These are phyloP conservation scores for Candida yuanshanica DNA, from an alignment of 805 yeast species.

Conservation along the genomic window DNA sequence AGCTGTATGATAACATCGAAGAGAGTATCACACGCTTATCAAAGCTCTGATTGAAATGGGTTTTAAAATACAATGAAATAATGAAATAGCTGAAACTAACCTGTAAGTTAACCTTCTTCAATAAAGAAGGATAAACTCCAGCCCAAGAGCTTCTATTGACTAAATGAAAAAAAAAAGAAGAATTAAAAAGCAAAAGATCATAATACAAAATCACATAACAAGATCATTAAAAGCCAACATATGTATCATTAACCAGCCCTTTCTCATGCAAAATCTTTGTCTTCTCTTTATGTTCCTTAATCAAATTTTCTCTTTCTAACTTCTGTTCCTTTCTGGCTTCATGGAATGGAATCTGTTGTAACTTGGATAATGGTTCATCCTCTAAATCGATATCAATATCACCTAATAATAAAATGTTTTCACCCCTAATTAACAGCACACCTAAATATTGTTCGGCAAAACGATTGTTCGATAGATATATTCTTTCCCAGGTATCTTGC, in stretches of 20 bases:
- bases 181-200: background rate
- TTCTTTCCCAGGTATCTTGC: slow-evolving; percentile 86
- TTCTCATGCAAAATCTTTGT: slow-evolving; percentile 43
- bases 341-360: slow-evolving; percentile 54
- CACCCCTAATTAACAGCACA: slow-evolving; percentile 88
- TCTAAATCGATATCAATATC: slow-evolving; percentile 87
- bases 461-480: slow-evolving; percentile 51
- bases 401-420: slow-evolving; percentile 89
- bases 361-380: slow-evolving; percentile 56
- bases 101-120: too few relatives aligned
- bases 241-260: slow-evolving; percentile 48
- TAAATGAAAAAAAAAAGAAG: slow-evolving; percentile 6
- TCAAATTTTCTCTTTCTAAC: slow-evolving; percentile 26
- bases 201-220: background rate
- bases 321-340: slow-evolving; percentile 48
- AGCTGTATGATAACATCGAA: slow-evolving; percentile 22
- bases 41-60: slow-evolving; percentile 12
- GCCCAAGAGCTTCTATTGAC: background rate
- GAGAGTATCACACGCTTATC: slow-evolving; percentile 14
- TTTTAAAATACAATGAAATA: slow-evolving; percentile 2
- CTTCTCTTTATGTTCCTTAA: slow-evolving; percentile 38
- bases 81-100: background rate
- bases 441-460: slow-evolving; percentile 80
- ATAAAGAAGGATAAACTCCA: background rate
- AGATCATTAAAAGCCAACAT: background rate